phyloP scores from a whole-genome alignment of 805 yeast species.

The Saturnispora besseyi region DNA sequence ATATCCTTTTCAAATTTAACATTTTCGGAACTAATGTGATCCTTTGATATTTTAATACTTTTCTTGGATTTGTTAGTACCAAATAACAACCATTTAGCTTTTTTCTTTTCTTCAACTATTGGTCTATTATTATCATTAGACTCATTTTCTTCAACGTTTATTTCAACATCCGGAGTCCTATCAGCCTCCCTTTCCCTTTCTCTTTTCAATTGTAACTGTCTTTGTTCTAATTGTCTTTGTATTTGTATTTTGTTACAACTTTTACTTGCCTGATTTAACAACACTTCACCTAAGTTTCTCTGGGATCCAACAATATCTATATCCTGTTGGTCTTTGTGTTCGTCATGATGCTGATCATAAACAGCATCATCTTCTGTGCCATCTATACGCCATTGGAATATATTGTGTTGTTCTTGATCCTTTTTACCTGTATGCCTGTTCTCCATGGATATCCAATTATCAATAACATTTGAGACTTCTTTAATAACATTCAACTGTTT shows the following conservation, averaged over 20 bases:
- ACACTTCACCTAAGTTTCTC: not conserved
- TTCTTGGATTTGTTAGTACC: not conserved
- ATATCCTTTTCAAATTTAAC: constrained; percentile 9
- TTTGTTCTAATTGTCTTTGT: not conserved
- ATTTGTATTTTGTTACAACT: not conserved
- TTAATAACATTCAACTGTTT: constrained; percentile 11
- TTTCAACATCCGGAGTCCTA: not conserved
- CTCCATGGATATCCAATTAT: constrained; percentile 23
- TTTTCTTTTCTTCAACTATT: not conserved
- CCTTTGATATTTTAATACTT: not conserved
- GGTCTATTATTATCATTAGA: not conserved
- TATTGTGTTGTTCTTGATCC: not conserved
- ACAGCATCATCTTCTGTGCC: not conserved
- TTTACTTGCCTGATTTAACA: not conserved
- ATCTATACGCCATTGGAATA: not conserved
- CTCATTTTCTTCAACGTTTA: too few relatives aligned
- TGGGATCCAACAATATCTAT: not conserved
- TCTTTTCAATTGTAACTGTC: not conserved
- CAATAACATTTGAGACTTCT: constrained; percentile 12
- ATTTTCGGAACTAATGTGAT: not conserved
- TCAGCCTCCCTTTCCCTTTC: not conserved
- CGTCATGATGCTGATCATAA: constrained; percentile 1
- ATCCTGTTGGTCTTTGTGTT: constrained; percentile 4
- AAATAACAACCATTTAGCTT: not conserved
- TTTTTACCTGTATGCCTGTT: constrained; percentile 15